Evolutionary conservation across 495 filamentous ascomycete species (phyloP), one percentile per base, ranked within the genome.

Genomic region (Cairneyella variabilis): DNA sequence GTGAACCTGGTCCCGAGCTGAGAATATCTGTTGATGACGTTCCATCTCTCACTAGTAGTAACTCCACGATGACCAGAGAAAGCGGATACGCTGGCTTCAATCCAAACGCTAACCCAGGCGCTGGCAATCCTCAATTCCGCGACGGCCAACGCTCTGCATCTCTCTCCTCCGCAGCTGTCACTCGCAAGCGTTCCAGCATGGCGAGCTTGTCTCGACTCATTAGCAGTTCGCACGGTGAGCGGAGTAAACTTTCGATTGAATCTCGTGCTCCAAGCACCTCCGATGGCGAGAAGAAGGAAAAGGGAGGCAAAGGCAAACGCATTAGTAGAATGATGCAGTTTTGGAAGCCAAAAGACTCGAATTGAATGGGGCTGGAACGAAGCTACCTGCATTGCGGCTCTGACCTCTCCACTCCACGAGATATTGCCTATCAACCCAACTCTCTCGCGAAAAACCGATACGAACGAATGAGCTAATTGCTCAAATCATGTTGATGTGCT

Each of bases 171-270:
- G 72, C 80, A 25, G 75, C 84, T 11, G 77, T 83, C 47, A 79
- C 82, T 21, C 83, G 86, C 39, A 90, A 95, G 63, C 81, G 91
- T 39, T 86, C 86, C 4, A 95, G 89, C 64, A 77, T 96, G 56
- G 90, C 83, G 7, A 95, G 90, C 64, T 72, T 96, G 32, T 91
- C 89, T 36, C 85, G 89, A 47, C 74, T 96, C 14, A 84, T 96
- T 37, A 87, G 83, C 60, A 86, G 83, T 36, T 84, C 86, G 8
- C 83, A 90, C 57, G 81, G 83, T 9, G 86, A 93, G 64, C 82
- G 80, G 64, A 90, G 87, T 71, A 92, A 91, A 66, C 75, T 93
- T 21, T 85, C 82, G 22, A 84, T 91, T 60, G 88, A 90, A 54
- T 83, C 79, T 60, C 74, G 84, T 63, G 57, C 71, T 21, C 66